Percentiles rank a stretch among this genome's conserved stretches.
phyloP scores from a whole-genome alignment of 2,329 filamentous ascomycete species.

The Didymella segeticola region DNA sequence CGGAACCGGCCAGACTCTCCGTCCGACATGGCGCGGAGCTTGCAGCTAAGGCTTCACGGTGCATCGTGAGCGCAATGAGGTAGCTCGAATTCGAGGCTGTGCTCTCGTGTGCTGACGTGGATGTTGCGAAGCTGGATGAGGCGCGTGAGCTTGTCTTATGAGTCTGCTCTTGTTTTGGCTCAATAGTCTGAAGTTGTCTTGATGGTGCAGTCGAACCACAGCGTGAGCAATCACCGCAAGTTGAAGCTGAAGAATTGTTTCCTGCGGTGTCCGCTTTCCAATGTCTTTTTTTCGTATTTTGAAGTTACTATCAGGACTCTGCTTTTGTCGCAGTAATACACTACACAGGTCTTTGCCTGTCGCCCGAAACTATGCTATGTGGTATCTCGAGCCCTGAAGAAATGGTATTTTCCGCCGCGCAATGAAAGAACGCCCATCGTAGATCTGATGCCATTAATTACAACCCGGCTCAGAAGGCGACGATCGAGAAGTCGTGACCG shows the following conservation, averaged over 20 bases:
- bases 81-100: not conserved
- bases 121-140: not conserved
- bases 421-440: constrained; percentile 37
- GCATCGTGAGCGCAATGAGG: not conserved
- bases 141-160: not conserved
- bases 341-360: constrained; percentile 25
- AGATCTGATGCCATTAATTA: constrained; percentile 50
- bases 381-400: constrained; percentile 34
- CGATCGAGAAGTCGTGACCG: constrained; percentile 36
- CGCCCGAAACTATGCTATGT: constrained; percentile 32
- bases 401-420: constrained; percentile 35
- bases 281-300: constrained; percentile 36
- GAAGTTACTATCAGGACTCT: constrained; percentile 29
- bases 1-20: constrained; percentile 22
- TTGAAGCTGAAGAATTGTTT: constrained; percentile 8
- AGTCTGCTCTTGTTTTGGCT: not conserved
- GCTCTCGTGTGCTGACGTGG: not conserved
- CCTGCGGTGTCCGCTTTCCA: constrained; percentile 29
- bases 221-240: constrained; percentile 2
- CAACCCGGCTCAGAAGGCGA: constrained; percentile 40
- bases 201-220: not conserved
- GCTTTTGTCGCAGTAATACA: constrained; percentile 33
- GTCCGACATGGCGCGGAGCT: constrained; percentile 17
- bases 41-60: not conserved
- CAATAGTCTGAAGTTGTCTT: not conserved